These are phyloP conservation scores for Zygosaccharomyces sapae DNA, from an alignment of 1,139 yeast species.

Conservation along the genomic window DNA sequence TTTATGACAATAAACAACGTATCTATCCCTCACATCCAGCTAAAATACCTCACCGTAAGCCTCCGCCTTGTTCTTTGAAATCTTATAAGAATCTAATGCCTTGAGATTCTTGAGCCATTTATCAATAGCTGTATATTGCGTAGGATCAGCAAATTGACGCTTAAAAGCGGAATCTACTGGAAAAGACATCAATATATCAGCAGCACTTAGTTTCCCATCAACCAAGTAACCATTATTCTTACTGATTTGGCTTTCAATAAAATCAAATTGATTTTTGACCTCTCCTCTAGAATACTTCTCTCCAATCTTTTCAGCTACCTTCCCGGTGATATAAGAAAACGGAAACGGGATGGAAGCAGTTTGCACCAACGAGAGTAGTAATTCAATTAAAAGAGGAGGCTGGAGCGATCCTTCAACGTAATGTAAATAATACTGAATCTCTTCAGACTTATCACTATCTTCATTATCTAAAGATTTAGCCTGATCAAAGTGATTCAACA, in stretches of 20 bases:
- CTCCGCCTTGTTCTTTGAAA: conserved; percentile 12
- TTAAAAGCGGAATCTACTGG: conserved; percentile 35
- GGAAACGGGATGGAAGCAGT: conserved; percentile 43
- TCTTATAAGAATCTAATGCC: conserved; percentile 13
- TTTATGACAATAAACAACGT: too few species aligned
- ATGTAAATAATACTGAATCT: conserved; percentile 50
- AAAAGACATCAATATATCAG: conserved; percentile 53
- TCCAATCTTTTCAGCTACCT: conserved; percentile 44
- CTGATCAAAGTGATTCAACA: conserved; percentile 43
- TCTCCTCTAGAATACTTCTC: conserved; percentile 44
- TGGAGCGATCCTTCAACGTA: conserved; percentile 57
- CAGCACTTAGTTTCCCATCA: conserved; percentile 53
- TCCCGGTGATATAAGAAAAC: conserved; percentile 40
- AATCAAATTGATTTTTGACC: conserved; percentile 42
- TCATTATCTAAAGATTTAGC: conserved; percentile 34
- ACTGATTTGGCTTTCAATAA: conserved; percentile 41
- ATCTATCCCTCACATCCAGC: too few species aligned
- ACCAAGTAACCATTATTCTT: conserved; percentile 49
- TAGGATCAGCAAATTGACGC: conserved; percentile 17
- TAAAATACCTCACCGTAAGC: conserved; percentile 7
- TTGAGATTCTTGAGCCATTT: conserved; percentile 20
- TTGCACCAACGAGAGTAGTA: conserved; percentile 42
- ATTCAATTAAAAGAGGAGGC: conserved; percentile 44
- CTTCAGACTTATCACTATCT: conserved; percentile 38
- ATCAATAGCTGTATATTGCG: conserved; percentile 22